Evolutionary conservation across 306 rosid species (phyloP), one percentile per base, ranked within the genome.

Genomic region (Vigna trinervia): DNA sequence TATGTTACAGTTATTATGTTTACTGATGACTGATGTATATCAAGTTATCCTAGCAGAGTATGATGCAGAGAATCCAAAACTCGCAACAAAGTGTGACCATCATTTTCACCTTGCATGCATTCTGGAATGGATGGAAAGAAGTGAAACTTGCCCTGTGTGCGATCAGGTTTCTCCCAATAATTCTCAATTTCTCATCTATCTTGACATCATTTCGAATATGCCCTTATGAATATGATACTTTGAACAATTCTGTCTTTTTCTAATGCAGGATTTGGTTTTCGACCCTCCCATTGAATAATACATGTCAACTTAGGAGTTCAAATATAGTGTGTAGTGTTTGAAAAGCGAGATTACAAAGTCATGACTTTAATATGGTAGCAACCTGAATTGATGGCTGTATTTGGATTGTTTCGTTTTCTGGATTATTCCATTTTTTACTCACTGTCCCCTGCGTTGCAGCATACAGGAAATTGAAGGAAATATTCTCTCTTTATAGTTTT

Each of bases 51-150:
- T 51, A 59, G 85, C 91, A 95, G 97, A 93, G 69, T 96, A 92
- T 63, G 96, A 92, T 54, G 82, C 46, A 1, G 94, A 91, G 84
- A 89, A 96, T 82, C 99, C 99, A 64, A 89, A 90, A 84, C 82
- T 91, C 28, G 36, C 43, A 72, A 84, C 94, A 72, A 87, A 88
- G 74, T 96, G 99, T 20, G 97, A 87, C 38, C 99, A 93, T 87
- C 87, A 92, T 81, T 95, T 89, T 85, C 99, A 95, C 90, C 97
- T 95, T 58, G 94, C 99, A 7, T 96, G 99, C 88, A 92, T 92
- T 91, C 90, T 96, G 48, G 97, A 91, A 81, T 96, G 99, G 99
- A 91, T 87, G 97, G 97, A 96, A 91, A 89, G 99, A 87, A 92
- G 97, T 85, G 93, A 88, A 61, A 81, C 66, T 53, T 96, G 99